Conservation (phyloP, 2,329 filamentous ascomycete species). For the Clonostachys solani region DNA sequence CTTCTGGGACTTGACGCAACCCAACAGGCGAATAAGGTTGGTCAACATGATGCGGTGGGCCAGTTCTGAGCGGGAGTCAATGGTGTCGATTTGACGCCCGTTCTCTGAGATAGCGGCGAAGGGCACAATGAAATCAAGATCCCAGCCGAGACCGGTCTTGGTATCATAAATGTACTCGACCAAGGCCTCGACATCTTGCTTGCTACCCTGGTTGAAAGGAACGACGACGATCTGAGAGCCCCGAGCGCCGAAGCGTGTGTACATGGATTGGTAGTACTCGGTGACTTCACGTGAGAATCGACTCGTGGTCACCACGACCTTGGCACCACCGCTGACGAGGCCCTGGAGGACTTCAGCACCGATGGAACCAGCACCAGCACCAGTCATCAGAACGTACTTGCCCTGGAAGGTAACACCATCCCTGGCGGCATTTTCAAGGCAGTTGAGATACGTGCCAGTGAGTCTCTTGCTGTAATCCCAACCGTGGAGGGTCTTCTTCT, state of each 20-base stretch:
- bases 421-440: conserved; percentile 82
- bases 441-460: conserved; percentile 87
- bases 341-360: conserved; percentile 96
- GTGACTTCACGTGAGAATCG: conserved; percentile 96
- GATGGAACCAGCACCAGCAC: conserved; percentile 95
- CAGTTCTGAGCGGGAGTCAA: conserved; percentile 96
- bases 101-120: conserved; percentile 98
- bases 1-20: conserved; percentile 89
- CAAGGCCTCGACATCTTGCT: conserved; percentile 93
- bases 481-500: conserved; percentile 87
- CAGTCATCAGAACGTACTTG: conserved; percentile 97
- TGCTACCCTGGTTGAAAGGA: conserved; percentile 98
- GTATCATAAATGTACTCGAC: conserved; percentile 95
- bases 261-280: conserved; percentile 99
- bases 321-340: conserved; percentile 91
- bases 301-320: conserved; percentile 94
- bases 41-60: conserved; percentile 99
- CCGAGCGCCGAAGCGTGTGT: conserved; percentile 86
- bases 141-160: conserved; percentile 97
- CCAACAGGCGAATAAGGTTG: conserved; percentile 88
- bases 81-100: conserved; percentile 91
- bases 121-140: conserved; percentile 91
- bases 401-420: conserved; percentile 86
- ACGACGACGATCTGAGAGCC: conserved; percentile 97
- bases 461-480: conserved; percentile 99